These are phyloP conservation scores for Phytophthora pistaciae DNA, from an alignment of 352 stramenopile species.

Conservation along the genomic window DNA sequence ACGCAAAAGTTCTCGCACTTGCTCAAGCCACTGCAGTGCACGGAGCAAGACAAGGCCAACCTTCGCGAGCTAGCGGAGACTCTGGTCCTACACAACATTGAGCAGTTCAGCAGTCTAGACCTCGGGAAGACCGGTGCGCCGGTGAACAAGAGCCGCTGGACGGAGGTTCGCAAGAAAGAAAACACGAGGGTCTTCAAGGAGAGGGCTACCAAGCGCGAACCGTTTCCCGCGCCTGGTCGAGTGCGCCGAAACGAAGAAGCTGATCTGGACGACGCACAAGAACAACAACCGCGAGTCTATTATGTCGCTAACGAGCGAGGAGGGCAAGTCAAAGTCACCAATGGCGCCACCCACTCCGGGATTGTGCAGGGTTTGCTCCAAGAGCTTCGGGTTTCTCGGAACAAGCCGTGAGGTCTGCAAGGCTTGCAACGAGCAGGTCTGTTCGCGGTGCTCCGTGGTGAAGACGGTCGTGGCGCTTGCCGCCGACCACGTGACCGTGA, in stretches of 20 bases:
- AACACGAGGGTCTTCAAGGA: conserved; percentile 32
- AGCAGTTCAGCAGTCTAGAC: conserved; percentile 30
- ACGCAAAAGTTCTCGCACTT: conserved; percentile 21
- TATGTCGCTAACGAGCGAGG: conserved; percentile 16
- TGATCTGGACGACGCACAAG: conserved; percentile 28
- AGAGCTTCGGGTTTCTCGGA: conserved; percentile 40
- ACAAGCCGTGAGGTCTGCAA: conserved; percentile 31
- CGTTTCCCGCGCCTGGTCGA: conserved; percentile 28
- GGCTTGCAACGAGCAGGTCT: conserved; percentile 28
- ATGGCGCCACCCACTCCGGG: conserved; percentile 10
- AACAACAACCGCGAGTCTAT: conserved; percentile 20
- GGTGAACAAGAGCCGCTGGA: conserved; percentile 24
- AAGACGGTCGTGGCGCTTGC: conserved; percentile 25
- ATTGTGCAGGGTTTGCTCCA: conserved; percentile 36
- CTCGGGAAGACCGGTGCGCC: conserved; percentile 19
- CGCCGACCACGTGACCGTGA: not conserved
- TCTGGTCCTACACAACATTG: conserved; percentile 42
- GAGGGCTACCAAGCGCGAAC: conserved; percentile 16
- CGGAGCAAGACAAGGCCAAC: conserved; percentile 19
- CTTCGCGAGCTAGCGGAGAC: conserved; percentile 31
- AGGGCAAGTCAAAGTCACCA: conserved; percentile 8
- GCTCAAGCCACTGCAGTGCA: conserved; percentile 18
- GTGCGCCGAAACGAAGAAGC: conserved; percentile 39
- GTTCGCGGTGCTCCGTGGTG: conserved; percentile 26
- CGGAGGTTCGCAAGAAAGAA: conserved; percentile 28